Conservation (phyloP, 305 asterid species). For the Solanum hybrid region DNA sequence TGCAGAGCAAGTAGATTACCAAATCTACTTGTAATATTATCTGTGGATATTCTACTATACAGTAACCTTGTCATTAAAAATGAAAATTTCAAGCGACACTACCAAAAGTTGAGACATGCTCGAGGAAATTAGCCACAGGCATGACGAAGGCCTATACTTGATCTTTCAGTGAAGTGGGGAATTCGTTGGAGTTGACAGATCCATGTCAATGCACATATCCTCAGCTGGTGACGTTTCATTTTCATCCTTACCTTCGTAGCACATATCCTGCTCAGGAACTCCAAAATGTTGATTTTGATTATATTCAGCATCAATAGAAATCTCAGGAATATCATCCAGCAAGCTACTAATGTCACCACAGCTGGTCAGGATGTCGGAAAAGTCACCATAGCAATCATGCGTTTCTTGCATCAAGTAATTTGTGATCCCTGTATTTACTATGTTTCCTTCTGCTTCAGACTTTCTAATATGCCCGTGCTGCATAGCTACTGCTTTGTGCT, state of each 20-base stretch:
- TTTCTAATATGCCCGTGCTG: constrained; percentile 30
- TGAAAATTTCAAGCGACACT: not conserved
- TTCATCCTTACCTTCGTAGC: not conserved
- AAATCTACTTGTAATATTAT: not conserved
- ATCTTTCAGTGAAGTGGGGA: not conserved
- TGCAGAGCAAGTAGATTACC: not conserved
- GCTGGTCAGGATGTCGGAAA: constrained; percentile 29
- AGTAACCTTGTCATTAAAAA: not conserved
- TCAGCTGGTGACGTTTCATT: not conserved
- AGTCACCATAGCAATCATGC: constrained; percentile 33
- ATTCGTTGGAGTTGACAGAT: not conserved
- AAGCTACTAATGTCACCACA: constrained; percentile 25
- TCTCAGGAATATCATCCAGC: constrained; percentile 36
- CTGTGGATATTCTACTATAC: not conserved
- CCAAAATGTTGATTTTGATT: not conserved
- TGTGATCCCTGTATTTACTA: constrained; percentile 6
- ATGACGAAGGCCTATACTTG: not conserved
- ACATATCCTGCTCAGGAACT: not conserved
- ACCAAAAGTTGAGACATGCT: not conserved
- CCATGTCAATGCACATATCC: constrained; percentile 7
- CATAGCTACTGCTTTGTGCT: constrained; percentile 38
- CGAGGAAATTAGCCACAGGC: not conserved
- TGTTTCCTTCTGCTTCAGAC: constrained; percentile 1
- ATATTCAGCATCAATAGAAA: constrained; percentile 11
- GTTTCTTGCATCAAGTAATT: constrained; percentile 45